Base-by-base conservation (phyloP, 805 yeast genomes). In the Candida krabiensis region DNA sequence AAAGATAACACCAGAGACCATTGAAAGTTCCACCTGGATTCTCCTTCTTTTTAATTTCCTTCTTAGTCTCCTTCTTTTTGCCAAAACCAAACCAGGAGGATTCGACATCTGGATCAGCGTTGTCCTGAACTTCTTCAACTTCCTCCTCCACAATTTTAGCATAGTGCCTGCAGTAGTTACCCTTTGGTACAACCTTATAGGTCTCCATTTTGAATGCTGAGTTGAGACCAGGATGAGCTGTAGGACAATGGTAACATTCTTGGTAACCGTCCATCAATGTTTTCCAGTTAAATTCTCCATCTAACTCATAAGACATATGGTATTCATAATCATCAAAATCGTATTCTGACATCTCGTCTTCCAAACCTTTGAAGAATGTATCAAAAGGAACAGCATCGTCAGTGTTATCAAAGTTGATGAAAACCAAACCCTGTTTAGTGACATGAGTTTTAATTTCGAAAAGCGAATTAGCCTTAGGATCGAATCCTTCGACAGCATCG, bases 161-260 rank as follows among this genome's bases (percentile, higher is more conserved):
- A 52, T 74, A 77, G 61, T 78, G 84, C 53, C 84, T 73, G 44
- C 83, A 78, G 53, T 76, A 76, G 52, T 76, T 70, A 25, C 66
- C 66, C 59, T 72, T 76, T 42, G 83, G 83, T 24, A 72, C 79
- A 39, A 78, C 84, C 46, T 75, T 73, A 57, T 78, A 78, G n/a
- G 84, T 78, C 50, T 73, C 79, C 81, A 78, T 78, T 49, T 63
- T 70, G 63, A 78, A 78, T 9, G 83, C 80, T 22, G 71, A 54
- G 35, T 69, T 66, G 42, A 78, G 62, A 14, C 83, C 83, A 4
- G 83, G 83, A 48, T 78, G 84, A 1, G 83, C 83, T 9, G 83
- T 78, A 29, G 84, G 83, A 56, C 83, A 78, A 56, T 78, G 84
- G 60, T 78, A 78, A 50, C 83, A 78, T 59, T 78, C 83, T 61